A percentile compares a stretch with the other conserved stretches of the same genome.
Conservation (phyloP, 164 flowering plant species). For the Vitis riparia region DNA sequence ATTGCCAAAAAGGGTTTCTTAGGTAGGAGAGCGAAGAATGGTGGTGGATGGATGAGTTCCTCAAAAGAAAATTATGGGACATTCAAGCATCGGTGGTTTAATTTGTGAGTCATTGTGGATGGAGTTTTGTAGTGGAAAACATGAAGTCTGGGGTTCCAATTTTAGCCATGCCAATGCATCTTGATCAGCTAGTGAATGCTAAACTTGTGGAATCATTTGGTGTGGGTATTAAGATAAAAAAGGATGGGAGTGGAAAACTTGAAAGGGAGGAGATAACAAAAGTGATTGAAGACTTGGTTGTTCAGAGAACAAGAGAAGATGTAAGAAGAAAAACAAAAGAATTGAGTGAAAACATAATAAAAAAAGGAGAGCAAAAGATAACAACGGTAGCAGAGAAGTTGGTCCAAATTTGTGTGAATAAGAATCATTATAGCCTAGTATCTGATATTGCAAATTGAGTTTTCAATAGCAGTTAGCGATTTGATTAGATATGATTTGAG, state of each 20-base stretch:
- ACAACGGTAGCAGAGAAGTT: slow-evolving; percentile 8
- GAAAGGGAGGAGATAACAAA: slow-evolving; percentile 18
- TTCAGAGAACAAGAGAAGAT: slow-evolving; percentile 1
- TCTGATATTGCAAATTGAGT: too few species aligned
- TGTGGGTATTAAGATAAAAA: slow-evolving; percentile 1
- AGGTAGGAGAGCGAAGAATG: slow-evolving; percentile 12
- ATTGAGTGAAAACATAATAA: slow-evolving; percentile 5
- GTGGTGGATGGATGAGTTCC: slow-evolving; percentile 24
- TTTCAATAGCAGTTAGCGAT: too few species aligned
- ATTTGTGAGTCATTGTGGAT: slow-evolving; percentile 29
- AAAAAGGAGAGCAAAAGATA: slow-evolving; percentile 16
- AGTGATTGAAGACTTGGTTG: slow-evolving; percentile 18
- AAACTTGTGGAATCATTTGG: slow-evolving; percentile 21
- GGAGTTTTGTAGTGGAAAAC: slow-evolving; percentile 29
- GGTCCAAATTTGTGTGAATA: too few species aligned
- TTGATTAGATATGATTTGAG: too few species aligned
- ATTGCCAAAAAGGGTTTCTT: slow-evolving; percentile 20
- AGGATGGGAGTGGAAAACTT: not conserved
- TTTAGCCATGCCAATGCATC: slow-evolving; percentile 21
- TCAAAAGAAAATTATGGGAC: slow-evolving; percentile 17
- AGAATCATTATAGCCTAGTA: too few species aligned
- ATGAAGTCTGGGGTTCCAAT: slow-evolving; percentile 26
- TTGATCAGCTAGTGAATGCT: slow-evolving; percentile 26
- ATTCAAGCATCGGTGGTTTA: slow-evolving; percentile 24
- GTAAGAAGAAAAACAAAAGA: slow-evolving; percentile 16